A percentile compares a stretch with the other conserved stretches of the same genome.
Evolutionary conservation across 345 rosid species (phyloP).

Genomic region (Dipteronia sinensis): DNA sequence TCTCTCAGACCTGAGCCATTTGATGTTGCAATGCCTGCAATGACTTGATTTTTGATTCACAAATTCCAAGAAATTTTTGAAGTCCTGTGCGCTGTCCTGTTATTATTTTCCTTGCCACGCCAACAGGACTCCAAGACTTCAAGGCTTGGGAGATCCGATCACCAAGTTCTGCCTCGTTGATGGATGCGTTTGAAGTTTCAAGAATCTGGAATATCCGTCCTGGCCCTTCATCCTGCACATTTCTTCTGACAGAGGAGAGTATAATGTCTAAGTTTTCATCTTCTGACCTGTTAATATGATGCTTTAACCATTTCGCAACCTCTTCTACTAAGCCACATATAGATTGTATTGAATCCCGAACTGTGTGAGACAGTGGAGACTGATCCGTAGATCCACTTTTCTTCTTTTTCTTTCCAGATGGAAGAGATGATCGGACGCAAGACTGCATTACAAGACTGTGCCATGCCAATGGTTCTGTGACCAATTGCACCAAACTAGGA

Average conservation of each 20-base stretch:
- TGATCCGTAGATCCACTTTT: conserved; percentile 61
- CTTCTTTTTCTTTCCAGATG: conserved; percentile 95
- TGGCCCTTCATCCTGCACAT: conserved; percentile 55
- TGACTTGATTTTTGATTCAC: conserved; percentile 63
- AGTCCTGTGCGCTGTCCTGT: conserved; percentile 44
- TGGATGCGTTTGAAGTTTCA: conserved; percentile 43
- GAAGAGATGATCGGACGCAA: conserved; percentile 63
- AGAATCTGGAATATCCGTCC: conserved; percentile 64
- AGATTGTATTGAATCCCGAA: conserved; percentile 57
- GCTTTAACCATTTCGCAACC: conserved; percentile 52
- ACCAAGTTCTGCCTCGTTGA: conserved; percentile 56
- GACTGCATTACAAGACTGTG: conserved; percentile 76
- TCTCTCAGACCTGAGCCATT: conserved; percentile 51
- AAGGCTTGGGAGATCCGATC: conserved; percentile 56
- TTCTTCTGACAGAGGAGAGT: conserved; percentile 45
- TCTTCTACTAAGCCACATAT: conserved; percentile 47
- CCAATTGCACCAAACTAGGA: conserved; percentile 60
- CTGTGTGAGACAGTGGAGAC: conserved; percentile 36
- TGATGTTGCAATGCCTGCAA: conserved; percentile 60
- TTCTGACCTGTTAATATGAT: conserved; percentile 52
- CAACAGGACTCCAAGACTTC: conserved; percentile 61
- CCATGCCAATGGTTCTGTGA: conserved; percentile 93
- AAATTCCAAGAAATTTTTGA: conserved; percentile 55
- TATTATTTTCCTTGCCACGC: conserved; percentile 59
- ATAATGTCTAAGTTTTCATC: conserved; percentile 54